Evolutionary conservation across 148 eudicot genomes (phyloP).

Genomic region (Euryodendron excelsum): DNA sequence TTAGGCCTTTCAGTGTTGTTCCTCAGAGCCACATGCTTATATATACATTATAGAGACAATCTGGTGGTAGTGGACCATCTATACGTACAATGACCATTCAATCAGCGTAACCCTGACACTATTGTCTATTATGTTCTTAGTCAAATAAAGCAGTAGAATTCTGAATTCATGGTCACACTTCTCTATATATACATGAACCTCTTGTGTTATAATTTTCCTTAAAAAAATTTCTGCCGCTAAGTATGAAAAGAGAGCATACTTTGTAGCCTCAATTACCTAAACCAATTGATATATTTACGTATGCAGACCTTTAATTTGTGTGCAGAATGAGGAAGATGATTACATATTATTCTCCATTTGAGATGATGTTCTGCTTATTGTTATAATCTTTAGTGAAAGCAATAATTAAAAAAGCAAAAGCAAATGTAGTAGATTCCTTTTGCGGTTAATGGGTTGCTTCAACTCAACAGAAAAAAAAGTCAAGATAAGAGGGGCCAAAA

Average conservation of each 20-base stretch:
- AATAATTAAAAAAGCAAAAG: background rate
- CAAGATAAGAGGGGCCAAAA: background rate
- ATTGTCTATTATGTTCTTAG: too few relatives aligned
- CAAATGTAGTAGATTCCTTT: slow-evolving; percentile 13
- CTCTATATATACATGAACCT: too few relatives aligned
- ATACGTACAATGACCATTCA: too few relatives aligned
- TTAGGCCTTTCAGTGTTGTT: background rate
- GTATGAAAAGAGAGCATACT: background rate
- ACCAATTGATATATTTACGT: background rate
- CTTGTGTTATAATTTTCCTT: background rate
- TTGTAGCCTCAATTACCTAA: background rate
- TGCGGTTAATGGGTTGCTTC: slow-evolving; percentile 3
- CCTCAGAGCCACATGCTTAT: background rate
- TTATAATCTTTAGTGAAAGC: background rate
- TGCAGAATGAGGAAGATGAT: background rate
- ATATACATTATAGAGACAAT: too few relatives aligned
- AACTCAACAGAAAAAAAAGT: background rate
- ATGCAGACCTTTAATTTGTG: background rate
- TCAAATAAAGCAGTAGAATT: slow-evolving; percentile 2
- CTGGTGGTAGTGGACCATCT: too few relatives aligned
- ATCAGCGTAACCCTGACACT: too few relatives aligned
- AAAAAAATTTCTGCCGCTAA: background rate
- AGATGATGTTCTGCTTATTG: background rate
- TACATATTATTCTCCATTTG: too few relatives aligned
- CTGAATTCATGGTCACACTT: slow-evolving; percentile 9